Evolutionary conservation across 768 basidiomycete genomes (phyloP).

Genomic region (Boletus sensibilis): DNA sequence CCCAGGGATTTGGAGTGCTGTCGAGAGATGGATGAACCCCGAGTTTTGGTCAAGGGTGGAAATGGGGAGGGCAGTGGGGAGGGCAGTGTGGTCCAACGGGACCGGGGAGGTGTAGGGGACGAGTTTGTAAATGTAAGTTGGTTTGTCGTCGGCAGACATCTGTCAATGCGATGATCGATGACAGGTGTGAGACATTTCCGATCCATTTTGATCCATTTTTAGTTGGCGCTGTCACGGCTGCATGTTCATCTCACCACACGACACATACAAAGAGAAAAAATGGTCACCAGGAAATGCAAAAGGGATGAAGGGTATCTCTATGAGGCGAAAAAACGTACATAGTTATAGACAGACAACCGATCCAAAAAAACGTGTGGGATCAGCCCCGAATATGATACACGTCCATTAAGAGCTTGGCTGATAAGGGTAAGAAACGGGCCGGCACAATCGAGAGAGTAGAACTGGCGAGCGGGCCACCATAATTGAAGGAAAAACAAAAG

Average conservation of each 20-base stretch:
- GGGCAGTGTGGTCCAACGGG: slow-evolving; percentile 32
- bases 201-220: background rate
- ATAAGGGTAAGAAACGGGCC: slow-evolving; percentile 13
- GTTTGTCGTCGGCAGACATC: slow-evolving; percentile 22
- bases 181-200: background rate
- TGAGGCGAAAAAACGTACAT: slow-evolving; percentile 20
- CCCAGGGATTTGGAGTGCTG: slow-evolving; percentile 45
- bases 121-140: slow-evolving; percentile 64
- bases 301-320: slow-evolving; percentile 30
- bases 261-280: background rate
- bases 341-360: slow-evolving; percentile 20
- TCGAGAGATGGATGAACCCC: slow-evolving; percentile 58
- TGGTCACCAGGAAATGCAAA: background rate
- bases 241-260: background rate
- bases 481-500: slow-evolving; percentile 6
- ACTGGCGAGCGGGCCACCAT: slow-evolving; percentile 9
- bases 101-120: slow-evolving; percentile 40
- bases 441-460: slow-evolving; percentile 7
- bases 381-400: slow-evolving; percentile 17
- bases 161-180: background rate
- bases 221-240: background rate
- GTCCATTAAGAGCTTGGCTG: slow-evolving; percentile 16
- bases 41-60: slow-evolving; percentile 46
- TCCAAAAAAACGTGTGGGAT: slow-evolving; percentile 10
- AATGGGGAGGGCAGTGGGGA: slow-evolving; percentile 49